Percentiles rank a stretch among this genome's conserved stretches.
phyloP scores from a whole-genome alignment of 164 flowering plant genomes.

The Amborella trichopoda region DNA sequence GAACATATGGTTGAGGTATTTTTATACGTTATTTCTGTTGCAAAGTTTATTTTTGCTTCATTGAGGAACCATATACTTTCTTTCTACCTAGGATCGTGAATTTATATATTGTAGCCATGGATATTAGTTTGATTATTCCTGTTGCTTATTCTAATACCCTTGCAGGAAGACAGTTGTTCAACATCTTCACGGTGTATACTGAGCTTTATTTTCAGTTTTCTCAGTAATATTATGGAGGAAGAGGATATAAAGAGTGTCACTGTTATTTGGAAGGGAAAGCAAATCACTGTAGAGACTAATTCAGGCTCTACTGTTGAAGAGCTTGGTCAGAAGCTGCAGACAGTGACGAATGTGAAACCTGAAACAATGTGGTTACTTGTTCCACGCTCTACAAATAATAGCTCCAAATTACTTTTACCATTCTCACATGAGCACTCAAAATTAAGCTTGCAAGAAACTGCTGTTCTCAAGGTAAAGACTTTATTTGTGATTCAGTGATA shows the following conservation, averaged over 20 bases:
- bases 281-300: conserved; percentile 32
- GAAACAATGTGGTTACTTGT: conserved; percentile 75
- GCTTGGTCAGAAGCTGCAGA: conserved; percentile 56
- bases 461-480: conserved; percentile 41
- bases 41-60: no score
- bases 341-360: conserved; percentile 51
- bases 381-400: conserved; percentile 31
- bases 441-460: conserved; percentile 42
- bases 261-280: conserved; percentile 63
- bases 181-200: no score
- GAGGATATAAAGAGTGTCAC: conserved; percentile 11
- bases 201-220: no score
- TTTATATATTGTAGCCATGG: no score
- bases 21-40: no score
- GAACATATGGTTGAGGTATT: no score
- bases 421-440: conserved; percentile 68
- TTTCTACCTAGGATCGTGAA: no score
- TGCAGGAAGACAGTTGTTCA: no score
- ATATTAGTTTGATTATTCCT: no score
- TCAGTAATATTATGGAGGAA: no score
- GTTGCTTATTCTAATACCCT: no score
- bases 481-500: neutral
- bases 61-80: no score
- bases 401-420: conserved; percentile 57
- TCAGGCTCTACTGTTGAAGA: conserved; percentile 43